These are phyloP conservation scores for Brassica napus DNA, from an alignment of 345 rosid genomes.

Conservation along the genomic window DNA sequence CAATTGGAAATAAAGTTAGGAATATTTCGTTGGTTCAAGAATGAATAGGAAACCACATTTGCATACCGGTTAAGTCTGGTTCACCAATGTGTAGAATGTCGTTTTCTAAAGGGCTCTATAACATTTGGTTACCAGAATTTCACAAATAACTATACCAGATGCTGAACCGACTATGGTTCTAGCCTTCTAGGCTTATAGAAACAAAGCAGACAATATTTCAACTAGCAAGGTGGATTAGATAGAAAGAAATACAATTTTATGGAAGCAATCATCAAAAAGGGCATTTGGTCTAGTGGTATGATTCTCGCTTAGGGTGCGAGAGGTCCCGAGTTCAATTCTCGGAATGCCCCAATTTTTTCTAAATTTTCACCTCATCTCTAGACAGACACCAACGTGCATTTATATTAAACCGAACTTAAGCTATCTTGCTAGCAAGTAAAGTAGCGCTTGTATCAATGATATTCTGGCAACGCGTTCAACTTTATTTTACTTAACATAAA, in stretches of 20 bases:
- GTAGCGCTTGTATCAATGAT: too few relatives aligned
- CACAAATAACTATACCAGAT: background rate
- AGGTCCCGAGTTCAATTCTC: slow-evolving; percentile 74
- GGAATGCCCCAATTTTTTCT: background rate
- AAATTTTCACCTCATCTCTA: too few relatives aligned
- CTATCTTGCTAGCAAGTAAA: too few relatives aligned
- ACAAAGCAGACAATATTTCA: background rate
- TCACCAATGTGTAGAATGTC: background rate
- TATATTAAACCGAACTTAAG: too few relatives aligned
- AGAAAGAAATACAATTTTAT: too few relatives aligned
- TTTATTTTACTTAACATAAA: too few relatives aligned
- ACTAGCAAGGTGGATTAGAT: background rate
- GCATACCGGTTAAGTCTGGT: background rate
- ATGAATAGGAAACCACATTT: background rate
- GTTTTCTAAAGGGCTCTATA: background rate
- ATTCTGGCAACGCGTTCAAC: too few relatives aligned
- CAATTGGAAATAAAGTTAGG: background rate
- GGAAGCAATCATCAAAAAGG: slow-evolving; percentile 8
- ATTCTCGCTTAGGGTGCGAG: slow-evolving; percentile 94
- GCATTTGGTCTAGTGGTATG: slow-evolving; percentile 93
- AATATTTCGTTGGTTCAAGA: too few relatives aligned
- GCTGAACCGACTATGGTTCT: background rate
- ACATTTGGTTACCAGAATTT: background rate
- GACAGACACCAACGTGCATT: too few relatives aligned
- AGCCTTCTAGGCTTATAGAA: background rate